Conservation (phyloP, 805 yeast species). For the Nakazawaea molendinolei region DNA sequence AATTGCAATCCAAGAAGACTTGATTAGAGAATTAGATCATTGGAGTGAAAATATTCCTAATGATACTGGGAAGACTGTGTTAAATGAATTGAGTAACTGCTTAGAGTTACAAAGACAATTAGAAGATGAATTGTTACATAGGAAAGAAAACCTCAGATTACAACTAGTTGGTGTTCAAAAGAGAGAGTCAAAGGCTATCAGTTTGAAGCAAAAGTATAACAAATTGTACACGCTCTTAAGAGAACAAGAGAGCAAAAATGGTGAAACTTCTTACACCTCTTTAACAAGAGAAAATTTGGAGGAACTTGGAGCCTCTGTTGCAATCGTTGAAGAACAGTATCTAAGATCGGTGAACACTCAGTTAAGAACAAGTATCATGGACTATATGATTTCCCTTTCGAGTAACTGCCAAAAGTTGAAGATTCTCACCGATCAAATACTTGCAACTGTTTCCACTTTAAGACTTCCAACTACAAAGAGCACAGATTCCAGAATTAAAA, state of each 20-base stretch:
- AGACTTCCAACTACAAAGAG: background rate
- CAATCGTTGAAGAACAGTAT: conserved; percentile 45
- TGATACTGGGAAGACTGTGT: conserved; percentile 30
- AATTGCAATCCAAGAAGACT: conserved; percentile 28
- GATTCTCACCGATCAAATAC: conserved; percentile 2
- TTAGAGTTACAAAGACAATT: conserved; percentile 30
- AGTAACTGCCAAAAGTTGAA: background rate
- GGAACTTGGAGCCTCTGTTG: conserved; percentile 42
- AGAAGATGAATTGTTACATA: conserved; percentile 31
- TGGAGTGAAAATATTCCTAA: conserved; percentile 37
- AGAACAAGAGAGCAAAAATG: conserved; percentile 37
- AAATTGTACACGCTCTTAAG: conserved; percentile 32
- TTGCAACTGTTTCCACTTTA: background rate
- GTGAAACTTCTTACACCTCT: conserved; percentile 37
- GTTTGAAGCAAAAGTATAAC: conserved; percentile 28
- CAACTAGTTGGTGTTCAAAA: conserved; percentile 40
- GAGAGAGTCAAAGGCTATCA: conserved; percentile 42
- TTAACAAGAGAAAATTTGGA: conserved; percentile 45
- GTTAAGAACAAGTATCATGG: conserved; percentile 37
- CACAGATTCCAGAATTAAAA: too few relatives aligned
- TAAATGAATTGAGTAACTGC: conserved; percentile 34
- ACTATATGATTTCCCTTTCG: conserved; percentile 27
- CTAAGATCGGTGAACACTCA: conserved; percentile 38
- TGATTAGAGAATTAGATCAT: conserved; percentile 30
- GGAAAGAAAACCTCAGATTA: conserved; percentile 34